Evolutionary conservation across 2,329 filamentous ascomycete genomes (phyloP).

Genomic region (Colletotrichum tanaceti): DNA sequence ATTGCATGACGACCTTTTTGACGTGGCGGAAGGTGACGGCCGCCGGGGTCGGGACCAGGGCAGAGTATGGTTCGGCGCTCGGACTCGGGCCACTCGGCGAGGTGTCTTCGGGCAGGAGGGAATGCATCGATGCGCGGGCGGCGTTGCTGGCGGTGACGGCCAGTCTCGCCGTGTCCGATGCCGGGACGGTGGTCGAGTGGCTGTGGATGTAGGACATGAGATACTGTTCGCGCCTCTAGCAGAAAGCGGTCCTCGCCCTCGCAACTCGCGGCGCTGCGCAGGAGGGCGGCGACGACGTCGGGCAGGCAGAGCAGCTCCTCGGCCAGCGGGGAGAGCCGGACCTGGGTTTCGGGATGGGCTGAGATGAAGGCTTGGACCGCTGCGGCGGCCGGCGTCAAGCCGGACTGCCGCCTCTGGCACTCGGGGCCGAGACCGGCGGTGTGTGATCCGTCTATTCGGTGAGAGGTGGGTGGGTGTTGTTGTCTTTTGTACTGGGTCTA

Average conservation of each 20-base stretch:
- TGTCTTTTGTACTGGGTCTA: background rate
- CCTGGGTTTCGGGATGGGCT: background rate
- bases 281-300: background rate
- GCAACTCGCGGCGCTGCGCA: conserved; percentile 1
- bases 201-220: conserved; percentile 22
- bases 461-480: background rate
- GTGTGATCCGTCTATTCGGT: background rate
- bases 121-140: background rate
- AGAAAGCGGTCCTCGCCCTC: background rate
- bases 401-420: conserved; percentile 25
- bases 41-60: background rate
- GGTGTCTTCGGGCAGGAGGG: background rate
- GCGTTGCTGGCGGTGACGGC: conserved; percentile 1
- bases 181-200: conserved; percentile 4
- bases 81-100: background rate
- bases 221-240: background rate
- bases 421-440: background rate
- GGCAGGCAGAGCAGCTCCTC: conserved; percentile 22
- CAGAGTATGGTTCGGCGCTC: background rate
- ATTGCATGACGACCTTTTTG: conserved; percentile 24
- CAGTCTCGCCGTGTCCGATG: conserved; percentile 6
- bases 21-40: conserved; percentile 28
- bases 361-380: conserved; percentile 8
- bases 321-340: conserved; percentile 5
- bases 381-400: background rate